phyloP scores from a whole-genome alignment of 805 yeast genomes.

The Wickerhamiella shivajii region DNA sequence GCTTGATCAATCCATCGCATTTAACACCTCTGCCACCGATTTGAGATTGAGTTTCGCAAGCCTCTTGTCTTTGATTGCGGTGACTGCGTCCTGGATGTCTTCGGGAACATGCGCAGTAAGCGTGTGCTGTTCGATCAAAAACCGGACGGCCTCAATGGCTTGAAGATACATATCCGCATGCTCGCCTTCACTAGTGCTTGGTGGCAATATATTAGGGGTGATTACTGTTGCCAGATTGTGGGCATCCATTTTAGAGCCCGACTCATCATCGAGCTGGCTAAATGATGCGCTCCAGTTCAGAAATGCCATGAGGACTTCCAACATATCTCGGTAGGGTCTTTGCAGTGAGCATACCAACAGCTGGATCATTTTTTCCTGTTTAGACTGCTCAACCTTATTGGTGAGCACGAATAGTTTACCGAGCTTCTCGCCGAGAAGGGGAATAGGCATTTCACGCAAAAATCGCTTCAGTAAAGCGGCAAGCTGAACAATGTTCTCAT shows the following conservation, averaged over 20 bases:
- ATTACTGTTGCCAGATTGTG: conserved; percentile 91
- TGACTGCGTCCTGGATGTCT: conserved; percentile 39
- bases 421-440: conserved; percentile 61
- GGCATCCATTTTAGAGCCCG: conserved; percentile 89
- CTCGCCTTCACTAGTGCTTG: conserved; percentile 24
- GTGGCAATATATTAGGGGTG: conserved; percentile 76
- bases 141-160: conserved; percentile 82
- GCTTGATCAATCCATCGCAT: no score
- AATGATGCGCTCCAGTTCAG: conserved; percentile 93
- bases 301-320: conserved; percentile 75
- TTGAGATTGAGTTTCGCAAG: no score
- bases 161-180: conserved; percentile 42
- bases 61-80: conserved; percentile 29
- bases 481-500: conserved; percentile 76
- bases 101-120: conserved; percentile 64
- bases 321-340: conserved; percentile 60
- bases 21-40: no score
- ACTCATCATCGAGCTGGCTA: conserved; percentile 79
- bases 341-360: conserved; percentile 69
- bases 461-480: conserved; percentile 89
- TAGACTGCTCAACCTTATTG: conserved; percentile 21
- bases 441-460: conserved; percentile 84
- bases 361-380: conserved; percentile 14
- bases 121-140: conserved; percentile 66
- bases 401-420: conserved; percentile 63